A percentile compares a stretch with the other conserved stretches of the same genome.
These are phyloP conservation scores for Rasamsonia emersonii DNA, from an alignment of 2,329 filamentous ascomycete species.

Conservation along the genomic window DNA sequence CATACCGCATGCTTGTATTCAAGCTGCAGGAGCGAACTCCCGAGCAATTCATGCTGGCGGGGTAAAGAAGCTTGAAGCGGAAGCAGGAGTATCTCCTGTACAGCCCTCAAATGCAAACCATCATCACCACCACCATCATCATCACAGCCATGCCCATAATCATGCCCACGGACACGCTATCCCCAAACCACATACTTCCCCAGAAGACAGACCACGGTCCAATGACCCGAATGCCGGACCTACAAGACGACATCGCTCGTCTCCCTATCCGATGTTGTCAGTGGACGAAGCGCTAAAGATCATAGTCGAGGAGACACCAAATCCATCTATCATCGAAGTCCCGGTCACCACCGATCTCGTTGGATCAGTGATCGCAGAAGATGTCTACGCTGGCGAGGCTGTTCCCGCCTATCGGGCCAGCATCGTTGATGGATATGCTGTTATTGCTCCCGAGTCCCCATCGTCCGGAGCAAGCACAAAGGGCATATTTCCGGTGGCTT, in stretches of 20 bases:
- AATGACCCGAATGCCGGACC: slow-evolving; percentile 54
- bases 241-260: slow-evolving; percentile 67
- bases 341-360: slow-evolving; percentile 60
- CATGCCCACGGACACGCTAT: slow-evolving; percentile 55
- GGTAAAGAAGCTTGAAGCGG: slow-evolving; percentile 71
- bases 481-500: slow-evolving; percentile 76
- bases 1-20: slow-evolving; percentile 89
- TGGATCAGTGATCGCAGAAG: slow-evolving; percentile 71
- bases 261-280: slow-evolving; percentile 84
- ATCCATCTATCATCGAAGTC: slow-evolving; percentile 47
- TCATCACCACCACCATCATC: slow-evolving; percentile 30
- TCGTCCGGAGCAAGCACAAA: slow-evolving; percentile 54
- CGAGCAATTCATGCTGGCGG: slow-evolving; percentile 71
- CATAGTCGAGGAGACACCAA: slow-evolving; percentile 65
- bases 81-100: slow-evolving; percentile 55
- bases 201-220: slow-evolving; percentile 48
- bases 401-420: slow-evolving; percentile 93
- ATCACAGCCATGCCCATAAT: slow-evolving; percentile 47
- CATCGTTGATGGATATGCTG: slow-evolving; percentile 93
- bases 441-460: slow-evolving; percentile 49
- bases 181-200: slow-evolving; percentile 65
- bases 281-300: slow-evolving; percentile 70
- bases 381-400: slow-evolving; percentile 68
- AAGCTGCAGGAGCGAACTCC: slow-evolving; percentile 77
- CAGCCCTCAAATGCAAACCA: slow-evolving; percentile 14